Conservation (phyloP, 1,284 basidiomycete species). For the Rhodotorula sp. region DNA sequence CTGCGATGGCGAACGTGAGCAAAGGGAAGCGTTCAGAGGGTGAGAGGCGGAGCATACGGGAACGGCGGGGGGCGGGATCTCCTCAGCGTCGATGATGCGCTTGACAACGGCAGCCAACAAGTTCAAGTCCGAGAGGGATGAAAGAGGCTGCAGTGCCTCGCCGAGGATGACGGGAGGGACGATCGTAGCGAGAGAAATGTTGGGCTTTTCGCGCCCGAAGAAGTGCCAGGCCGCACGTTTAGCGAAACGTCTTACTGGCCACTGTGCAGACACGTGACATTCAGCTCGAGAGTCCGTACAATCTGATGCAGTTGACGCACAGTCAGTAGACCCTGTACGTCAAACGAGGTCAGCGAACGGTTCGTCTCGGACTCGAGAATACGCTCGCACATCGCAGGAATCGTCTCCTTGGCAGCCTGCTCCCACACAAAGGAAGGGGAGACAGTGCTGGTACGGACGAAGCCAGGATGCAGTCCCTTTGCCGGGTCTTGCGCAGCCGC, state of each 20-base stretch:
- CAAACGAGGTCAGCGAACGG: neutral
- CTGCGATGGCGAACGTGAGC: neutral
- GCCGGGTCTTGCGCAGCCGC: constrained; percentile 51
- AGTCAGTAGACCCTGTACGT: constrained; percentile 1
- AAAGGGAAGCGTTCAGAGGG: neutral
- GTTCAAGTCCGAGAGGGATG: constrained; percentile 3
- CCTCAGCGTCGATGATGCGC: neutral
- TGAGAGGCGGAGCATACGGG: neutral
- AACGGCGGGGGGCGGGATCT: neutral
- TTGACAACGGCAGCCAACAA: neutral
- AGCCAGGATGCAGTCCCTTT: constrained; percentile 44
- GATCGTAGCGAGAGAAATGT: constrained; percentile 23
- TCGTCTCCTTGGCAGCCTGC: neutral
- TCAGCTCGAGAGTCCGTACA: neutral
- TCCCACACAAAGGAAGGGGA: constrained; percentile 9
- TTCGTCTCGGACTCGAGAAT: neutral
- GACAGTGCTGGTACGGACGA: neutral
- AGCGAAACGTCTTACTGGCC: constrained; percentile 41
- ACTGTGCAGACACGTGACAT: neutral
- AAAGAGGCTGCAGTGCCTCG: constrained; percentile 1
- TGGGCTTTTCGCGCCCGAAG: constrained; percentile 6
- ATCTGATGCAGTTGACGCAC: neutral
- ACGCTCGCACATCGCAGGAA: neutral
- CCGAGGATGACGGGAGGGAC: constrained; percentile 38
- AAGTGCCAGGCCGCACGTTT: constrained; percentile 45